Evolutionary conservation across 306 rosid species (phyloP).

Genomic region (Vigna angularis): DNA sequence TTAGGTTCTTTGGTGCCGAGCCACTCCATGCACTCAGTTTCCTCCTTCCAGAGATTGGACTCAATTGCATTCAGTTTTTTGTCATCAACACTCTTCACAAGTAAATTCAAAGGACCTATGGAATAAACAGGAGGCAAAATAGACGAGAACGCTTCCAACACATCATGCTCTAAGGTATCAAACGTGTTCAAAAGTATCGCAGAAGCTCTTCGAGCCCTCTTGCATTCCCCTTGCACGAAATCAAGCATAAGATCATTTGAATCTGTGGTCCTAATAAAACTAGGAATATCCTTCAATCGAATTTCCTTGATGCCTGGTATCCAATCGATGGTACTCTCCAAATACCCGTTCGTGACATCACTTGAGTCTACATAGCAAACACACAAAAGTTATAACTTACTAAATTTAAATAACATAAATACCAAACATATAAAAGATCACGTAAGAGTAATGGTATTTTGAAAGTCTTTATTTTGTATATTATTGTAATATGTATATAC

Average conservation of each 20-base stretch:
- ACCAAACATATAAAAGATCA: not conserved
- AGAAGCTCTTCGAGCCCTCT: constrained; percentile 50
- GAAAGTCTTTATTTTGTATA: no score
- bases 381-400: not conserved
- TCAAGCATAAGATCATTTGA: constrained; percentile 50
- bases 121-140: constrained; percentile 58
- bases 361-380: constrained; percentile 52
- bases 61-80: constrained; percentile 31
- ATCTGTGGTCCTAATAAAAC: constrained; percentile 61
- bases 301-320: constrained; percentile 64
- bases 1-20: constrained; percentile 47
- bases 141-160: constrained; percentile 41
- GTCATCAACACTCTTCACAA: constrained; percentile 38
- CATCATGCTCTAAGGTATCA: constrained; percentile 56
- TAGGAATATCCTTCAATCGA: constrained; percentile 59
- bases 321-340: constrained; percentile 63
- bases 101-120: constrained; percentile 59
- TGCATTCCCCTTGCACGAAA: not conserved
- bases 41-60: constrained; percentile 74
- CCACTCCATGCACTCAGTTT: constrained; percentile 61
- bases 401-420: not conserved
- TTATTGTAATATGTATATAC: no score
- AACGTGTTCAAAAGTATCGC: constrained; percentile 69
- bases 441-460: no score
- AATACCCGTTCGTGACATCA: constrained; percentile 55